Conservation (phyloP, 257 asterid species). For the Pogostemon cablin region DNA sequence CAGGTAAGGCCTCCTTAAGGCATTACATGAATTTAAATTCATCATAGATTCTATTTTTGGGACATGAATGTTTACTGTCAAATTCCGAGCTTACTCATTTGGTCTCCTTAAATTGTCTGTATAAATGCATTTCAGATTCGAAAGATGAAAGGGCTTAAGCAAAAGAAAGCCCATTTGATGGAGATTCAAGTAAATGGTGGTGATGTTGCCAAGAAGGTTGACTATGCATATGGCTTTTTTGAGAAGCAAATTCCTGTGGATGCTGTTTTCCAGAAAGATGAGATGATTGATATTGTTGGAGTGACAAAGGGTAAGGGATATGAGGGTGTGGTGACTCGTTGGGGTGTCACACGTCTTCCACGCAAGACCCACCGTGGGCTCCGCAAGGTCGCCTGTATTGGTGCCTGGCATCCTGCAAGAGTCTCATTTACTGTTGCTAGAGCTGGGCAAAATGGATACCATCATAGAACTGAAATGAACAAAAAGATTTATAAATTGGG, state of each 20-base stretch:
- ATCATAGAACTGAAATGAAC: constrained; percentile 89
- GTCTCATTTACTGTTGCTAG: constrained; percentile 85
- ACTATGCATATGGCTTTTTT: constrained; percentile 69
- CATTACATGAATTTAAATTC: background rate
- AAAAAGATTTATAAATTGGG: constrained; percentile 82
- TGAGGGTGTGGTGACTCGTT: constrained; percentile 90
- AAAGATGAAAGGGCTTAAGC: constrained; percentile 81
- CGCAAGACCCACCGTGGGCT: constrained; percentile 91
- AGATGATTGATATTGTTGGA: constrained; percentile 83
- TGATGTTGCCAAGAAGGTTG: constrained; percentile 66
- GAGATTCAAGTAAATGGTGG: constrained; percentile 92
- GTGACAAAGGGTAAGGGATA: constrained; percentile 87
- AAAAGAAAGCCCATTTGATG: constrained; percentile 85
- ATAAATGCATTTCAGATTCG: constrained; percentile 51
- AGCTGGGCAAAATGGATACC: constrained; percentile 91
- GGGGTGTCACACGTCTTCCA: constrained; percentile 94
- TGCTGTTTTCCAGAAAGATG: constrained; percentile 87
- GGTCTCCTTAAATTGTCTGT: background rate
- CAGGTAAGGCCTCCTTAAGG: constrained; percentile 47
- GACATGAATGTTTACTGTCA: background rate
- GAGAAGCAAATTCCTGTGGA: constrained; percentile 84
- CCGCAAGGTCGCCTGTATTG: constrained; percentile 89
- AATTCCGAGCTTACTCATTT: background rate
- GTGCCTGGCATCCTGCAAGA: constrained; percentile 95
- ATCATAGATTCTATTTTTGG: background rate